phyloP scores from a whole-genome alignment of 1,139 yeast species.

The Magnusiomyces sp. region DNA sequence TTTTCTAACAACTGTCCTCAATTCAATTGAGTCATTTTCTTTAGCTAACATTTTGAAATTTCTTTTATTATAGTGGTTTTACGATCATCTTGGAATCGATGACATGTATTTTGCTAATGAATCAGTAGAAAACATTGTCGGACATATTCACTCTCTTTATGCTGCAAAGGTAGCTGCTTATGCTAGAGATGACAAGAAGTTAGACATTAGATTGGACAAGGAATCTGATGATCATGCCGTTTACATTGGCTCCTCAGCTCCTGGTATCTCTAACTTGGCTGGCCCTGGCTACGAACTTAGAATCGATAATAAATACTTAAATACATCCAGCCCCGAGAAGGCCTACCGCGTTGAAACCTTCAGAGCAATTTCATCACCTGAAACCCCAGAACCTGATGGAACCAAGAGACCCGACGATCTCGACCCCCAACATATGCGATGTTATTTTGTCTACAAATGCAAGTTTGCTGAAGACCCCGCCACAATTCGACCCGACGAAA shows the following conservation, averaged over 20 bases:
- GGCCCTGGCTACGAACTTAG: constrained; percentile 40
- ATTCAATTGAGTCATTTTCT: background rate
- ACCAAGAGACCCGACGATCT: constrained; percentile 52
- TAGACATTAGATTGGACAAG: constrained; percentile 64
- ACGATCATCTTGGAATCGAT: constrained; percentile 79
- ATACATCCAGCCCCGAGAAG: constrained; percentile 41
- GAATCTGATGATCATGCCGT: constrained; percentile 85
- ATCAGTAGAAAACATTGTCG: constrained; percentile 67
- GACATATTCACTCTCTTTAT: constrained; percentile 76
- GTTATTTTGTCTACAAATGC: constrained; percentile 83
- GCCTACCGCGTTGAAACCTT: constrained; percentile 77
- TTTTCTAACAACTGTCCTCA: background rate
- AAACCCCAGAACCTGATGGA: constrained; percentile 42
- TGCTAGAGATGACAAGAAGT: constrained; percentile 46
- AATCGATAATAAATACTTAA: constrained; percentile 76
- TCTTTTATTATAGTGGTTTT: constrained; percentile 52
- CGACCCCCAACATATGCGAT: constrained; percentile 63
- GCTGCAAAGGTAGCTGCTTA: constrained; percentile 90
- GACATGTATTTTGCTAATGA: constrained; percentile 86
- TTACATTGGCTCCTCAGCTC: constrained; percentile 66
- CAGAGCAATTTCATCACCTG: constrained; percentile 54
- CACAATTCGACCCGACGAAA: constrained; percentile 33
- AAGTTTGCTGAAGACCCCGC: constrained; percentile 37
- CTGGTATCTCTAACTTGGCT: constrained; percentile 32
- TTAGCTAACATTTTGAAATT: background rate